A percentile compares a stretch with the other conserved stretches of the same genome.
Evolutionary conservation across 352 stramenopile genomes (phyloP).

Genomic region (Pythium sukuiense): DNA sequence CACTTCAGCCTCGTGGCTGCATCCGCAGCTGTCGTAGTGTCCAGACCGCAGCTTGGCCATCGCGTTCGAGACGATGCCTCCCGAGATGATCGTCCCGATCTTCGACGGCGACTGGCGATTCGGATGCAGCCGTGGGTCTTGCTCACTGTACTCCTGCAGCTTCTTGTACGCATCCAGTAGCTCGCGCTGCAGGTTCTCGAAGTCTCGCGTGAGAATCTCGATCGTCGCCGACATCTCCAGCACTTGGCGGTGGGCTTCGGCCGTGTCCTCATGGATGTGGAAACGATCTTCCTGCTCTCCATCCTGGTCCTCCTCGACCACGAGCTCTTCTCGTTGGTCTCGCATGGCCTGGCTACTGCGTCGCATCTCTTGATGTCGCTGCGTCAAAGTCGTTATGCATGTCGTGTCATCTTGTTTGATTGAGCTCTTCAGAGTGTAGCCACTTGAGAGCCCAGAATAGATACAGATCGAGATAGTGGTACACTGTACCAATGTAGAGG

Average conservation of each 20-base stretch:
- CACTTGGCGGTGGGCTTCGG: conserved; percentile 60
- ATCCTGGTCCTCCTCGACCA: conserved; percentile 10
- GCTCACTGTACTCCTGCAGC: conserved; percentile 43
- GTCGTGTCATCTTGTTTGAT: background rate
- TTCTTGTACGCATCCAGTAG: conserved; percentile 53
- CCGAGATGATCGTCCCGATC: conserved; percentile 20
- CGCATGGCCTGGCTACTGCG: background rate
- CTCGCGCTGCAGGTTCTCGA: conserved; percentile 55
- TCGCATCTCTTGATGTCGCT: background rate
- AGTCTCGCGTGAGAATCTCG: conserved; percentile 59
- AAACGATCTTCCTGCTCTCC: conserved; percentile 1
- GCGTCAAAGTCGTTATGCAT: background rate
- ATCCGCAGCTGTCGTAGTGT: conserved; percentile 20
- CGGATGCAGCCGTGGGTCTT: conserved; percentile 20
- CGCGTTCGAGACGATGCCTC: conserved; percentile 28
- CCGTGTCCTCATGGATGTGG: conserved; percentile 28
- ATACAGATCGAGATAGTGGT: background rate
- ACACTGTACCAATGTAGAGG: conserved; percentile 1
- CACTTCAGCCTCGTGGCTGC: conserved; percentile 33
- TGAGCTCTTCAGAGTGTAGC: conserved; percentile 9
- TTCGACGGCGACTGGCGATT: conserved; percentile 22
- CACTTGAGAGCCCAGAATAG: conserved; percentile 10
- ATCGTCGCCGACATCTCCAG: conserved; percentile 65
- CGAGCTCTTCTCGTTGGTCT: background rate
- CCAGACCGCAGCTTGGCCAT: conserved; percentile 30